phyloP scores from a whole-genome alignment of 2,329 filamentous ascomycete species.

The Cytospora piceicola region DNA sequence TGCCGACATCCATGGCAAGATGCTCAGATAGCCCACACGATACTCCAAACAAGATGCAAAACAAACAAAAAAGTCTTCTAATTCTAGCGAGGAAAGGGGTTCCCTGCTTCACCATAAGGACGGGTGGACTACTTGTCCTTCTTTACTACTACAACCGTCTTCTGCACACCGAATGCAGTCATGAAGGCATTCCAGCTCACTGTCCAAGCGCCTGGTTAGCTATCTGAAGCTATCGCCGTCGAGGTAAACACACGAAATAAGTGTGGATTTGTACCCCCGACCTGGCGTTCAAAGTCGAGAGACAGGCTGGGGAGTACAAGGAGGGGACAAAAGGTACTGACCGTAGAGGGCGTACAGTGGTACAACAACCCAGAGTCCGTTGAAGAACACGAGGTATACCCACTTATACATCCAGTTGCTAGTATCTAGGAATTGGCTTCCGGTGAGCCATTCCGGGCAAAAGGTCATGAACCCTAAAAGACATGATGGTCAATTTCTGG shows the following conservation, averaged over 20 bases:
- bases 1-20: not conserved
- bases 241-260: not conserved
- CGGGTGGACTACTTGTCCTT: slow-evolving; percentile 21
- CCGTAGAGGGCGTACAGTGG: slow-evolving; percentile 62
- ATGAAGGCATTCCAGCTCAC: slow-evolving; percentile 28
- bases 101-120: too few relatives aligned
- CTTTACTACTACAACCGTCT: slow-evolving; percentile 11
- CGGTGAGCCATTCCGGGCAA: slow-evolving; percentile 69
- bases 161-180: slow-evolving; percentile 26
- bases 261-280: not conserved
- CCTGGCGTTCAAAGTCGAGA: slow-evolving; percentile 54
- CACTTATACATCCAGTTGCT: slow-evolving; percentile 71
- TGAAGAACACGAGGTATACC: slow-evolving; percentile 72
- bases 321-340: slow-evolving; percentile 40
- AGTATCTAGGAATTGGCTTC: slow-evolving; percentile 64
- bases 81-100: not conserved
- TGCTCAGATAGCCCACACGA: not conserved
- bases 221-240: not conserved
- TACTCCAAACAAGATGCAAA: not conserved
- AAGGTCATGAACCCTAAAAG: slow-evolving; percentile 70
- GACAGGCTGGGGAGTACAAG: slow-evolving; percentile 45
- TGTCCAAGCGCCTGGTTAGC: not conserved
- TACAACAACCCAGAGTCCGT: slow-evolving; percentile 68
- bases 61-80: too few relatives aligned
- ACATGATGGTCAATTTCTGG: not conserved